phyloP scores from a whole-genome alignment of 2,329 filamentous ascomycete genomes.

The Diaporthe citrichinensis region DNA sequence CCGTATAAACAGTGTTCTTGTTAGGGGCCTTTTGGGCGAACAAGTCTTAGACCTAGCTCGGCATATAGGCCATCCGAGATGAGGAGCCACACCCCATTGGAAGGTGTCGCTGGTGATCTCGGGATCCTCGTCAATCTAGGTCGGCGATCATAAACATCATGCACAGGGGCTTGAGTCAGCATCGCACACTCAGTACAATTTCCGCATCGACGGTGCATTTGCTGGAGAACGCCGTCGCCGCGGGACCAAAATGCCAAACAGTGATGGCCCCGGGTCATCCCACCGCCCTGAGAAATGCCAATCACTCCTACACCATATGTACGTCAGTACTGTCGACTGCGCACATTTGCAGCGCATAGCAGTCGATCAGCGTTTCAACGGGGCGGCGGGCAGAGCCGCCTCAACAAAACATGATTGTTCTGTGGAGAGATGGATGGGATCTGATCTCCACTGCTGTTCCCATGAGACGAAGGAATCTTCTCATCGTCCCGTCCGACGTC shows the following conservation, averaged over 20 bases:
- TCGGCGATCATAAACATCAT: slow-evolving; percentile 29
- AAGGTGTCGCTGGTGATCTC: slow-evolving; percentile 21
- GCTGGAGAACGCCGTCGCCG: slow-evolving; percentile 4
- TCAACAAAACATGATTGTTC: slow-evolving; percentile 17
- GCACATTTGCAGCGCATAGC: not conserved
- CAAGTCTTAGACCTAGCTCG: slow-evolving; percentile 30
- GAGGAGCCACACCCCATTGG: slow-evolving; percentile 27
- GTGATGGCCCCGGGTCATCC: not conserved
- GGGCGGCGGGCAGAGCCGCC: slow-evolving; percentile 16
- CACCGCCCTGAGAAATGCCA: not conserved
- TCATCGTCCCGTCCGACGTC: not conserved
- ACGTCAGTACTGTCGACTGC: not conserved
- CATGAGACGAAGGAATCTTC: slow-evolving; percentile 13
- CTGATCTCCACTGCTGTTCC: slow-evolving; percentile 18
- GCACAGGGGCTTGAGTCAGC: slow-evolving; percentile 33
- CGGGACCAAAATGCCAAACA: slow-evolving; percentile 34
- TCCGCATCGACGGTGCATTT: slow-evolving; percentile 13
- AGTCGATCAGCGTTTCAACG: not conserved
- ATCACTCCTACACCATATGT: not conserved
- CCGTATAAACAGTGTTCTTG: not conserved
- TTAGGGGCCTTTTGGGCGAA: not conserved
- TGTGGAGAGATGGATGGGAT: not conserved
- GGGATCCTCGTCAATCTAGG: slow-evolving; percentile 28
- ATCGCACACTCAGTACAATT: slow-evolving; percentile 18
- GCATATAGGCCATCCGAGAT: slow-evolving; percentile 39